These are phyloP conservation scores for Elongisporangium undulatum DNA, from an alignment of 352 stramenopile species.

Conservation along the genomic window DNA sequence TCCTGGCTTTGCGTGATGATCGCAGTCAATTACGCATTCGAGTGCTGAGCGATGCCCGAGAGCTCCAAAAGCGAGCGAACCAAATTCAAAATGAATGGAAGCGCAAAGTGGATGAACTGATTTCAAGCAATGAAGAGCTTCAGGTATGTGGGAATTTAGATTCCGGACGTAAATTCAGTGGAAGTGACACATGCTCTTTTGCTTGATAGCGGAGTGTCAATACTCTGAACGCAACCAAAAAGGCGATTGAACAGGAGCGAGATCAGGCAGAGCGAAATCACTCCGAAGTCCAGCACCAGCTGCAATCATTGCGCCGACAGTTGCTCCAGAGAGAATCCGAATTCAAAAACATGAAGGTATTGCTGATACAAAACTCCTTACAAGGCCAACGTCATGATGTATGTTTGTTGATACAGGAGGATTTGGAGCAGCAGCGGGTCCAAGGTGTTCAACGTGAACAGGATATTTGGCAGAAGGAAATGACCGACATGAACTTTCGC, in stretches of 20 bases:
- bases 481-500: slow-evolving; percentile 41
- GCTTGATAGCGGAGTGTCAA: slow-evolving; percentile 14
- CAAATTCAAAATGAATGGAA: slow-evolving; percentile 43
- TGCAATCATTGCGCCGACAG: slow-evolving; percentile 40
- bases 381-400: no score
- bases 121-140: slow-evolving; percentile 31
- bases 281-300: slow-evolving; percentile 25
- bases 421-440: slow-evolving; percentile 26
- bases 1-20: slow-evolving; percentile 29
- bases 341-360: slow-evolving; percentile 18
- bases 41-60: slow-evolving; percentile 34
- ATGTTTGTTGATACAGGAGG: slow-evolving; percentile 6
- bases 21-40: slow-evolving; percentile 34
- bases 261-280: slow-evolving; percentile 19
- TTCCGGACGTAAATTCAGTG: no score
- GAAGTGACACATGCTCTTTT: not conserved
- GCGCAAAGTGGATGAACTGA: slow-evolving; percentile 32
- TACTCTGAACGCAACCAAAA: slow-evolving; percentile 5
- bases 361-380: no score
- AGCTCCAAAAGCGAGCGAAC: slow-evolving; percentile 30
- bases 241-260: slow-evolving; percentile 15
- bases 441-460: slow-evolving; percentile 41
- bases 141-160: slow-evolving; percentile 13
- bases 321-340: slow-evolving; percentile 21
- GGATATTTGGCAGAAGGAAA: slow-evolving; percentile 52